A percentile compares a stretch with the other conserved stretches of the same genome.
These are phyloP conservation scores for Acacia crassicarpa DNA, from an alignment of 306 rosid species.

Conservation along the genomic window DNA sequence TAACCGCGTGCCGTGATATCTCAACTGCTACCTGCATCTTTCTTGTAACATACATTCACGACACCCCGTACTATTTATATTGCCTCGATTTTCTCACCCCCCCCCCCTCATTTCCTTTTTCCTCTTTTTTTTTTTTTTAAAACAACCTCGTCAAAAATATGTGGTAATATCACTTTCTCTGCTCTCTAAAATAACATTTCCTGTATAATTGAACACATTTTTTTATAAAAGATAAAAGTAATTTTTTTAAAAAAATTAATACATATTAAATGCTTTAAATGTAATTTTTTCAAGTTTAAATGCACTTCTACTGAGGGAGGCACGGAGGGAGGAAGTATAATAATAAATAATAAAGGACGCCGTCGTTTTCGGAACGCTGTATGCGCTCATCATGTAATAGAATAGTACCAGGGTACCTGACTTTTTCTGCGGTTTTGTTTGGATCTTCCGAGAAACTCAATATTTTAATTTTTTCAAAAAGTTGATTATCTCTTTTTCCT, in stretches of 20 bases:
- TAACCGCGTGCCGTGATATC: slow-evolving; percentile 42
- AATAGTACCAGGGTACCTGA: slow-evolving; percentile 29
- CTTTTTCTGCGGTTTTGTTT: slow-evolving; percentile 2
- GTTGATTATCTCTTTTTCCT: not conserved
- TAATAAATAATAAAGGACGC: slow-evolving; percentile 4
- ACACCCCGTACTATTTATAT: slow-evolving; percentile 16
- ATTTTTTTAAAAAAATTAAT: too few species aligned
- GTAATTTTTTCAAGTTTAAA: too few species aligned
- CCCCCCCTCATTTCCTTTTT: not conserved
- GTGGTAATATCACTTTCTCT: not conserved
- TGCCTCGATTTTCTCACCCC: not conserved
- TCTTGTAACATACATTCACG: slow-evolving; percentile 29
- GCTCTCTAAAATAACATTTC: too few species aligned
- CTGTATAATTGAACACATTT: too few species aligned
- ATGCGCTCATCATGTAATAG: not conserved
- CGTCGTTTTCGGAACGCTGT: slow-evolving; percentile 26
- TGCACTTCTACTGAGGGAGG: too few species aligned
- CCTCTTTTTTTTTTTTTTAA: too few species aligned
- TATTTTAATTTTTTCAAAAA: not conserved
- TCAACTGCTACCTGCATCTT: slow-evolving; percentile 31
- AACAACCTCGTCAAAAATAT: not conserved
- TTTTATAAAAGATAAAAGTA: too few species aligned
- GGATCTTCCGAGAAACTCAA: not conserved
- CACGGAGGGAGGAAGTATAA: too few species aligned
- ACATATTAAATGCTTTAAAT: too few species aligned